Conservation (phyloP, 805 yeast genomes). For the Sugiyamaella marilandica region DNA sequence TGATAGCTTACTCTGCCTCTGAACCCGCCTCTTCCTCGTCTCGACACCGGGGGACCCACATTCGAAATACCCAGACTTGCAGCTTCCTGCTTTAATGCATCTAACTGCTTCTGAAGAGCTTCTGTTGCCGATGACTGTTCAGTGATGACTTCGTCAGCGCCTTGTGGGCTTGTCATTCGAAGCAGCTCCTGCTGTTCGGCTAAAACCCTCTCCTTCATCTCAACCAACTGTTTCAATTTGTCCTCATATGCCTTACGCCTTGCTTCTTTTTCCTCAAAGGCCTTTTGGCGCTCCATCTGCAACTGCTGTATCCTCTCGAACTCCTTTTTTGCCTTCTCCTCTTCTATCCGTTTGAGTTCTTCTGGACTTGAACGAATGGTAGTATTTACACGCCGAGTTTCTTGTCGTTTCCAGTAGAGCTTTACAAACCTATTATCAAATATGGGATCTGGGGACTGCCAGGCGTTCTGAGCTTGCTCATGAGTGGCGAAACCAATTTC, state of each 20-base stretch:
- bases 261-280: constrained; percentile 37
- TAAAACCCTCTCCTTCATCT: constrained; percentile 31
- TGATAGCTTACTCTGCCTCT: constrained; percentile 17
- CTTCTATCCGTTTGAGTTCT: constrained; percentile 1
- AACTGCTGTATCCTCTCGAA: constrained; percentile 35
- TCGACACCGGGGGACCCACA: constrained; percentile 8
- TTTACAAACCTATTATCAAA: constrained; percentile 48
- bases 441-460: constrained; percentile 41
- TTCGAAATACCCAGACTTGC: constrained; percentile 27
- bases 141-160: constrained; percentile 17
- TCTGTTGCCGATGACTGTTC: constrained; percentile 25
- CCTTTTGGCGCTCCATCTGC: constrained; percentile 40
- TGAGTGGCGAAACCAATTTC: constrained; percentile 38
- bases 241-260: constrained; percentile 34
- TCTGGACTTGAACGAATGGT: neutral
- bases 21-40: constrained; percentile 24
- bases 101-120: constrained; percentile 31
- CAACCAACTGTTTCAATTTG: constrained; percentile 32
- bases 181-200: constrained; percentile 36
- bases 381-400: neutral
- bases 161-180: constrained; percentile 23
- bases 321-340: constrained; percentile 29
- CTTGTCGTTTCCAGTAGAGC: constrained; percentile 37
- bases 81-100: constrained; percentile 34
- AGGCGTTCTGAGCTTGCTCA: constrained; percentile 40